Evolutionary conservation across 1,139 yeast species (phyloP), one percentile per base, ranked within the genome.

Genomic region (Lodderomyces elongisporus): DNA sequence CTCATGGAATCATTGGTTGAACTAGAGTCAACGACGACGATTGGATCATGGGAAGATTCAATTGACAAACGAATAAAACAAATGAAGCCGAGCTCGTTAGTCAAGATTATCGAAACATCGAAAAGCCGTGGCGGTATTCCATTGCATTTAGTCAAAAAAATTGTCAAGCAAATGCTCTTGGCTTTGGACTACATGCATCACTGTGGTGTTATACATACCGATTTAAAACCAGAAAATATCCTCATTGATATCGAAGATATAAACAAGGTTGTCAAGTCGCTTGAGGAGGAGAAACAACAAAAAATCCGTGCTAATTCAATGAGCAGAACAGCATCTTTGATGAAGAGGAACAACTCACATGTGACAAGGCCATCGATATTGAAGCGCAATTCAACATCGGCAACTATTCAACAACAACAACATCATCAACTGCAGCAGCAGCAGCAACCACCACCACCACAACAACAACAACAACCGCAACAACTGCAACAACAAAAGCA

Each of bases 181-280:
- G 60, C 70, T n/a, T 40, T 65, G 17, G 66, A 63, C 43, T 64
- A 61, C 38, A 59, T 66, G 50, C 73, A 66, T 43, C 57, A 51
- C 43, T 62, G 68, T 43, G 70, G 70, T 2, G 56, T 66, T 4
- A 60, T 64, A 29, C 73, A 66, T 46, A 66, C 73, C 12, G 73
- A 66, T 39, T 49, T 66, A 37, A 66, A 66, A 42, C 70, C 70
- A 2, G 73, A 66, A 38, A 66, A 66, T 44, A 59, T 66, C 14
- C 52, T 66, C 34, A 58, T 66, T 31, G 67, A 63, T 35, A 60
- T 64, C 13, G 63, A 65, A 21, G 65, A 62, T 32, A 62, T 63
- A 6, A 60, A 58, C 32, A 61, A 50, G 36, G 50, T 63, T 24
- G 61, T 63, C 15, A 51, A 53, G 18, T 44, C 52, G 41, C 57